Conservation (phyloP, 2,329 filamentous ascomycete genomes). For the Chaetomiaceae sp. region DNA sequence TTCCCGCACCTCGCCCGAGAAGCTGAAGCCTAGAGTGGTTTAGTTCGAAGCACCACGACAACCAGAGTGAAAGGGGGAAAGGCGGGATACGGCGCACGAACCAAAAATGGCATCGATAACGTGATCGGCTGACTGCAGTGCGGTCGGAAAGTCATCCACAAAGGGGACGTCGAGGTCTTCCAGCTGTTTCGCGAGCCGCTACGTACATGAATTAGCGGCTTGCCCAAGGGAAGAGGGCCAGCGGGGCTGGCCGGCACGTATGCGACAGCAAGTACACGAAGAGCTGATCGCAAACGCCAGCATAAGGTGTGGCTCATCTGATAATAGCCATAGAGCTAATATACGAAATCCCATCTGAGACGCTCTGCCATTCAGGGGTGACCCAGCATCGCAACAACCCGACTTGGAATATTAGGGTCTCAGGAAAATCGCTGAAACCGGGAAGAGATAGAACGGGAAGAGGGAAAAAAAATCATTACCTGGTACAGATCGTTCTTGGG, state of each 20-base stretch:
- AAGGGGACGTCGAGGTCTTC: slow-evolving; percentile 80
- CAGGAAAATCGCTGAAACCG: neutral
- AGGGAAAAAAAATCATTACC: slow-evolving; percentile 45
- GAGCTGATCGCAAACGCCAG: slow-evolving; percentile 13
- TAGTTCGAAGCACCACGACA: neutral
- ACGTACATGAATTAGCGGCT: slow-evolving; percentile 32
- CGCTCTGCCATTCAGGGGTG: slow-evolving; percentile 2
- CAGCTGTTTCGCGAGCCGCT: slow-evolving; percentile 82
- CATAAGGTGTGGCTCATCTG: neutral
- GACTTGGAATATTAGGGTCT: too few relatives aligned
- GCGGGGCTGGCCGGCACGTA: slow-evolving; percentile 9
- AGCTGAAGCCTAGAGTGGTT: slow-evolving; percentile 74
- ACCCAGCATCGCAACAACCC: neutral
- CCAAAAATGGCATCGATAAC: slow-evolving; percentile 92
- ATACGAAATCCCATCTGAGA: neutral
- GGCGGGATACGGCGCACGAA: slow-evolving; percentile 36
- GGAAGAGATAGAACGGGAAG: neutral
- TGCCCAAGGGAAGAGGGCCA: neutral
- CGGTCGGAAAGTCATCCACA: slow-evolving; percentile 68
- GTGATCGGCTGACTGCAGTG: slow-evolving; percentile 67
- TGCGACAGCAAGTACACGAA: slow-evolving; percentile 20
- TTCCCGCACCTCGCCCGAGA: slow-evolving; percentile 86
- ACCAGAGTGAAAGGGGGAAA: slow-evolving; percentile 10
- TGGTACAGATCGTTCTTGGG: slow-evolving; percentile 87
- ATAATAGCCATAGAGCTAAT: slow-evolving; percentile 5